Base-by-base conservation (phyloP, 225 moss, liverwort and hornwort genomes). In the Pseudisothecium myosuroides region DNA sequence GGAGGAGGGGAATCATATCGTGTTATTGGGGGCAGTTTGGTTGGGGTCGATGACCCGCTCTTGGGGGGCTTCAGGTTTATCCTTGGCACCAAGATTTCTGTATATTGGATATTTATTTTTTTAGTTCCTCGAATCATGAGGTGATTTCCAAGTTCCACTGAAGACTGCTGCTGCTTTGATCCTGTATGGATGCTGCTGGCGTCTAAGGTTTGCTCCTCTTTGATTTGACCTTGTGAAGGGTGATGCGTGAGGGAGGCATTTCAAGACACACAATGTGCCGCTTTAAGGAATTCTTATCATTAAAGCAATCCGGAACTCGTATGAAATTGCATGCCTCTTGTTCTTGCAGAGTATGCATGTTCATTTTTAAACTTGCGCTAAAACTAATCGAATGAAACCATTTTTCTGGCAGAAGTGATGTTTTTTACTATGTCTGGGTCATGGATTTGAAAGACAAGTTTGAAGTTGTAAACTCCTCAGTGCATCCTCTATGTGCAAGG, bases 71-170 rank as follows among this genome's bases (percentile, higher is more conserved):
- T 79, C 85, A 78, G 77, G 77, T 87, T 69, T 81, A 81, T 85
- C 83, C 88, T 72, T 78, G 82, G 89, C 91, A 87, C 92, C 88
- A 85, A 89, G 88, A 88, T 91, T 91, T 85, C 92, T 93, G 92
- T 93, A 93, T 91, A 93, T 93, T 93, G 89, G 88, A 91, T 93
- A 91, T 89, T 89, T 92, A 89, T 91, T 91, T 91, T 80, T 91
- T 91, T 85, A 89, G 85, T 77, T 91, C 92, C 92, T 93, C 91
- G 74, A 93, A 93, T 89, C 89, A 93, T 89, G 92, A 91, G 92
- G 92, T 85, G 66, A 89, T 91, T 93, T 93, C 89, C 85, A 85
- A 85, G 72, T 85, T 82, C 73, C 61, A 85, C 61, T 31, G n/a
- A 22, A 80, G 79, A 41, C 50, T 39, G 34, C 71, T 86, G 34